Conservation (phyloP, 2,329 filamentous ascomycete genomes). For the Talaromyces amestolkiae region DNA sequence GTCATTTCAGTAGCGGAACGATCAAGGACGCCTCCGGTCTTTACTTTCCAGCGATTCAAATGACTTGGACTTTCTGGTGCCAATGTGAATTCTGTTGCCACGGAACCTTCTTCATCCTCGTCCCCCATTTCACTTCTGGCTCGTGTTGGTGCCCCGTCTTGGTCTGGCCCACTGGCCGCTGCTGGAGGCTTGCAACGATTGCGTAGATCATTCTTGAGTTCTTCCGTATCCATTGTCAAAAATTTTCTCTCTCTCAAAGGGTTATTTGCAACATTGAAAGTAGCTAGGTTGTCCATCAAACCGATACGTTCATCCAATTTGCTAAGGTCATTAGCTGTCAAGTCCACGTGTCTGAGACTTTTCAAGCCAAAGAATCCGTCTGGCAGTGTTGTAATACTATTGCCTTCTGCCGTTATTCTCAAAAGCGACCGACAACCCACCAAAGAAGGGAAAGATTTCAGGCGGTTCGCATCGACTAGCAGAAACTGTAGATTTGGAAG, state of each 20-base stretch:
- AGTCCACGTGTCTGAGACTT: slow-evolving; percentile 72
- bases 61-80: slow-evolving; percentile 44
- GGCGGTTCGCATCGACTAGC: slow-evolving; percentile 75
- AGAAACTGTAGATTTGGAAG: slow-evolving; percentile 72
- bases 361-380: slow-evolving; percentile 67
- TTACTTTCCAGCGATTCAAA: slow-evolving; percentile 36
- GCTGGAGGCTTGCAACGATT: slow-evolving; percentile 57
- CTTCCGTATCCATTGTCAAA: slow-evolving; percentile 72
- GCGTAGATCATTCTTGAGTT: slow-evolving; percentile 72
- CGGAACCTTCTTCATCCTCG: slow-evolving; percentile 39
- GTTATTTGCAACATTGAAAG: slow-evolving; percentile 80
- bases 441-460: slow-evolving; percentile 71
- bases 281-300: slow-evolving; percentile 72
- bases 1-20: slow-evolving; percentile 64
- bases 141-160: neutral
- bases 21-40: slow-evolving; percentile 57
- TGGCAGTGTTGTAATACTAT: slow-evolving; percentile 73
- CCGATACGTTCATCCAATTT: slow-evolving; percentile 73
- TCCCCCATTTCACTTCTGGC: slow-evolving; percentile 10
- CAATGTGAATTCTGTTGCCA: slow-evolving; percentile 42
- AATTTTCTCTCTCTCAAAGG: slow-evolving; percentile 87
- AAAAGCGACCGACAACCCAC: slow-evolving; percentile 70
- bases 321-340: slow-evolving; percentile 80
- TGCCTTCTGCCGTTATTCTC: slow-evolving; percentile 76
- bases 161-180: neutral